Evolutionary conservation across 495 filamentous ascomycete genomes (phyloP).

Genomic region (Rostrohypoxylon terebratum): DNA sequence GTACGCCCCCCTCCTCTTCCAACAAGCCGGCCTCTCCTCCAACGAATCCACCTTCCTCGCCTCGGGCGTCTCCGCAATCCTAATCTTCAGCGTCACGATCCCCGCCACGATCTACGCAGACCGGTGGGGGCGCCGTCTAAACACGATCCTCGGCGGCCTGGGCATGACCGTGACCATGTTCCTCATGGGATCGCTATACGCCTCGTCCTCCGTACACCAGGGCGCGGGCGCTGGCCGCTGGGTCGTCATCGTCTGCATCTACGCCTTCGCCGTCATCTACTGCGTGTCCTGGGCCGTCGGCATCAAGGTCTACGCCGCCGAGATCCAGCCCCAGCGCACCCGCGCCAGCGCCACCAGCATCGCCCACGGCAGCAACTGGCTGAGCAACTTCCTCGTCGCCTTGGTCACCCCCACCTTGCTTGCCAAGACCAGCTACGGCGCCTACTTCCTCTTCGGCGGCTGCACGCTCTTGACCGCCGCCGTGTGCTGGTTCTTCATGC

Average conservation of each 20-base stretch:
- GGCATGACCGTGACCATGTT: conserved; percentile 53
- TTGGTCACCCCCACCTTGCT: conserved; percentile 73
- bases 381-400: conserved; percentile 71
- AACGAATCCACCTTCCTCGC: conserved; percentile 62
- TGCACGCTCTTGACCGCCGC: conserved; percentile 59
- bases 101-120: conserved; percentile 68
- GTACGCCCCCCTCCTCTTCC: conserved; percentile 66
- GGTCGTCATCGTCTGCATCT: conserved; percentile 67
- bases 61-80: conserved; percentile 63
- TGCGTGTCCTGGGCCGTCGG: conserved; percentile 64
- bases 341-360: conserved; percentile 65
- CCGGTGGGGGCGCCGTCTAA: conserved; percentile 70
- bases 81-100: conserved; percentile 63
- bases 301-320: conserved; percentile 65
- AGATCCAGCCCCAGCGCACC: conserved; percentile 68
- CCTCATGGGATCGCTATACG: conserved; percentile 60
- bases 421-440: conserved; percentile 63
- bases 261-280: conserved; percentile 55
- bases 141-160: conserved; percentile 66
- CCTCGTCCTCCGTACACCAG: conserved; percentile 59
- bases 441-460: conserved; percentile 72
- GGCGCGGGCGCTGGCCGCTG: conserved; percentile 61
- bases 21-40: conserved; percentile 61
- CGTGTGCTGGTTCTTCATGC: conserved; percentile 69
- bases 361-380: conserved; percentile 51